A percentile compares a stretch with the other conserved stretches of the same genome.
Conservation (phyloP, 2,329 filamentous ascomycete species). For the Phoma sp. region DNA sequence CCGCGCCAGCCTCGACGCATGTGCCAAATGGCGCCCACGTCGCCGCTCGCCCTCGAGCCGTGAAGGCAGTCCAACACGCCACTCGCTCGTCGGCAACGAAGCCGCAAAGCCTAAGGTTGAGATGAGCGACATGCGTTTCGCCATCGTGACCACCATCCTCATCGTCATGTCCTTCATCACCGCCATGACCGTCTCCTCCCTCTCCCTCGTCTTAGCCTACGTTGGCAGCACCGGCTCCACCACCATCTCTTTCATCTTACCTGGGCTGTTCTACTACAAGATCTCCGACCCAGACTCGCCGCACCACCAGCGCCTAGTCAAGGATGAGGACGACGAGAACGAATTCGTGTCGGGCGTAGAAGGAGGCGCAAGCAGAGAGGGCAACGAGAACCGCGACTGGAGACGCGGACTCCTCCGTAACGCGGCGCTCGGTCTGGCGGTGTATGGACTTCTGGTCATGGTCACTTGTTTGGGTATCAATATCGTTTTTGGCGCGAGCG, state of each 20-base stretch:
- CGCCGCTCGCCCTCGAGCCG: constrained; percentile 25
- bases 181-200: constrained; percentile 86
- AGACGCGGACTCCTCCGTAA: constrained; percentile 70
- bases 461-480: constrained; percentile 85
- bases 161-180: constrained; percentile 84
- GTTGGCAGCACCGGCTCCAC: constrained; percentile 95
- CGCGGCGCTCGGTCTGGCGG: constrained; percentile 74
- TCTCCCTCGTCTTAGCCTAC: constrained; percentile 92
- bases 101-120: constrained; percentile 47
- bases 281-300: constrained; percentile 89
- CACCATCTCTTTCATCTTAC: constrained; percentile 95
- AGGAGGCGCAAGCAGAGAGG: constrained; percentile 45
- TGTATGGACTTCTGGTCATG: constrained; percentile 91
- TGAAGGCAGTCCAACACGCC: constrained; percentile 50
- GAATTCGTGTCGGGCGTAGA: constrained; percentile 64
- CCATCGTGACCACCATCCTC: constrained; percentile 84
- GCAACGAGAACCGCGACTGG: constrained; percentile 67
- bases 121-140: constrained; percentile 89
- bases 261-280: constrained; percentile 97
- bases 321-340: constrained; percentile 87
- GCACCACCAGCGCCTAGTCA: constrained; percentile 83
- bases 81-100: constrained; percentile 52
- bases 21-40: constrained; percentile 85
- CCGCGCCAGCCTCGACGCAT: constrained; percentile 90
- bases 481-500: constrained; percentile 67